Base-by-base conservation (phyloP, 2,329 filamentous ascomycete species). In the Cryphonectria carpinicola region DNA sequence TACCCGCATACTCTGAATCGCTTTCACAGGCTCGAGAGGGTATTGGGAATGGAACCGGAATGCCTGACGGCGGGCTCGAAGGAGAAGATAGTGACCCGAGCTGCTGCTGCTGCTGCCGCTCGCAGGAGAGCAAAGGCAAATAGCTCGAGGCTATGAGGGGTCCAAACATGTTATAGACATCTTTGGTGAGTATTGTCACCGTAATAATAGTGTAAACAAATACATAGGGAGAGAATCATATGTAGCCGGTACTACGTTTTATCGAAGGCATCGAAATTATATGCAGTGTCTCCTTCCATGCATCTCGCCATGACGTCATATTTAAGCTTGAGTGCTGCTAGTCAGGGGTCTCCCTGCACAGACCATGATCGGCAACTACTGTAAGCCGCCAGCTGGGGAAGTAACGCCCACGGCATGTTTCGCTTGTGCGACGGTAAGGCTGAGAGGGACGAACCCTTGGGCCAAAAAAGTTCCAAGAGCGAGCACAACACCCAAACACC, bases 391-490 rank as follows among this genome's bases (percentile, higher is more conserved):
- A 3, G 3, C 35, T 61, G 22, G 32, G 32, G 35, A n/a, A 32
- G 58, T 13, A 25, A 46, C 35, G 43, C 2, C 25, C 28, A 13
- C 11, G n/a, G 6, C 28, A 35, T 8, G 35, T 8, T 13, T 28
- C 32, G 35, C 43, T 43, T 70, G 43, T 17, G 58, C 17, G 25
- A 41, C 28, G 28, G 63, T 56, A 70, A 70, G 68, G 68, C 68
- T 66, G 68, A 62, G 68, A 62, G 39, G 13, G 19, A 49, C 64
- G 62, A 32, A 63, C n/a, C 39, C 41, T 56, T 56, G 52, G 52
- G 52, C 13, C 58, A 56, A 46, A 67, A 28, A 32, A 58, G 41
- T 62, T 62, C 39, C 35, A 63, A 58, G 41, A 46, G 10, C 35
- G 35, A 60, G 61, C n/a, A 43, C 10, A 5, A 65, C 37, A 52